Evolutionary conservation across 257 asterid genomes (phyloP), one percentile per base, ranked within the genome.

Genomic region (Solanum pinnatisectum): DNA sequence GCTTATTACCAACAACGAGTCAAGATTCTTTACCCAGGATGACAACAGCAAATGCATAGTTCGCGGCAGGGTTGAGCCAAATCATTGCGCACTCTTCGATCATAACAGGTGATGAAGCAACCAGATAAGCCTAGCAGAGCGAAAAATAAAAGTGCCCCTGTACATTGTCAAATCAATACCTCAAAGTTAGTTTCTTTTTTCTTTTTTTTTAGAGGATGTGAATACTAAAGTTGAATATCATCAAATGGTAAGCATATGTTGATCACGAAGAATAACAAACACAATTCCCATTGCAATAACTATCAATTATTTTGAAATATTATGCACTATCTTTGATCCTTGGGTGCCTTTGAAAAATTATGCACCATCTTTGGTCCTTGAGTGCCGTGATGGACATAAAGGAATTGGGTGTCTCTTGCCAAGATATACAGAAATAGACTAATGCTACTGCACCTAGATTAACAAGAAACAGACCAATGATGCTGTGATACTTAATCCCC

Each of bases 11-110:
- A 81, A 30, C 20, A 36, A 46, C 1, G 32, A 73, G 56, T 89
- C 86, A 59, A 83, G 82, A 89, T 35, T 46, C 9, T 73, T 78
- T 94, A 97, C 99, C 98, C 98, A 59, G 99, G 98, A 83, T 96
- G 99, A 90, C 98, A 97, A 92, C 99, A 97, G 90, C 98, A 96
- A 88, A 96, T 94, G 83, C 99, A 97, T 91, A 97, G 88, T 89
- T 97, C 98, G 84, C 99, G 92, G 89, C 99, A 97, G 81, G 99
- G 99, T 92, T 97, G 99, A 89, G 99, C 98, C 79, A 97, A 92
- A 93, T 97, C 98, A 73, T 91, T 97, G 85, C 98, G 96, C 91
- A 97, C 98, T 92, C 98, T 91, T 91, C 99, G 93, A 91, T 97
- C 99, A 87, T 96, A 97, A 89, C 98, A 97, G 70, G 99, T 97